These are phyloP conservation scores for Triglochin maritima DNA, from an alignment of 106 monocot species.

Conservation along the genomic window DNA sequence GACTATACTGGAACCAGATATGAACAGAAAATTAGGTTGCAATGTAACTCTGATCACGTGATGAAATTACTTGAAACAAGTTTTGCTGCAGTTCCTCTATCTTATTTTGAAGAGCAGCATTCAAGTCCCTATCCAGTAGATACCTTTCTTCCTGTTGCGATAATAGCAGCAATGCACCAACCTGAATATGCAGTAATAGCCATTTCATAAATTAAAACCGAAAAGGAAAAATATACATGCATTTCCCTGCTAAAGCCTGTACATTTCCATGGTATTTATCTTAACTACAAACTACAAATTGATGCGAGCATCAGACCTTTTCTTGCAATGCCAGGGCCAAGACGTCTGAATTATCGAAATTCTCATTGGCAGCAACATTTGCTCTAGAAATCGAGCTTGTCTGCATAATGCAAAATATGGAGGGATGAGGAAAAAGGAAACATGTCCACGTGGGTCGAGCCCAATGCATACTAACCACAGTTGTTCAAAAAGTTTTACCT, in stretches of 20 bases:
- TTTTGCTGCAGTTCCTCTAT: constrained; percentile 68
- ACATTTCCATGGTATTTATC: too few relatives aligned
- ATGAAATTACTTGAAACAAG: constrained; percentile 61
- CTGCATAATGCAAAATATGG: not conserved
- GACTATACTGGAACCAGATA: not conserved
- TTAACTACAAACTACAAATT: not conserved
- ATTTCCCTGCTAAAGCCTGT: not conserved
- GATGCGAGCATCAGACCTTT: constrained; percentile 39
- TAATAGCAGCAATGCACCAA: constrained; percentile 69
- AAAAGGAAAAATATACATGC: not conserved
- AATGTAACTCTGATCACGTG: not conserved
- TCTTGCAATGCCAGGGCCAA: constrained; percentile 82
- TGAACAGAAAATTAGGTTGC: not conserved
- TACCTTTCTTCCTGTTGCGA: constrained; percentile 96
- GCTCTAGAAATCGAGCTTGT: not conserved
- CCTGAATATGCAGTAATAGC: constrained; percentile 28
- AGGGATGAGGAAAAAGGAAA: not conserved
- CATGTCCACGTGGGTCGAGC: too few relatives aligned
- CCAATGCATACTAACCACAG: too few relatives aligned
- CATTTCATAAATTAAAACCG: not conserved
- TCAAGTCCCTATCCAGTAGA: constrained; percentile 61
- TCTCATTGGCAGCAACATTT: constrained; percentile 7
- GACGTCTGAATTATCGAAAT: constrained; percentile 34
- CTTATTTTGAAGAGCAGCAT: constrained; percentile 60
- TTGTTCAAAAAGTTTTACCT: constrained; percentile 23